Conservation (phyloP, 1,284 basidiomycete species). For the Porphyrellus sp. region DNA sequence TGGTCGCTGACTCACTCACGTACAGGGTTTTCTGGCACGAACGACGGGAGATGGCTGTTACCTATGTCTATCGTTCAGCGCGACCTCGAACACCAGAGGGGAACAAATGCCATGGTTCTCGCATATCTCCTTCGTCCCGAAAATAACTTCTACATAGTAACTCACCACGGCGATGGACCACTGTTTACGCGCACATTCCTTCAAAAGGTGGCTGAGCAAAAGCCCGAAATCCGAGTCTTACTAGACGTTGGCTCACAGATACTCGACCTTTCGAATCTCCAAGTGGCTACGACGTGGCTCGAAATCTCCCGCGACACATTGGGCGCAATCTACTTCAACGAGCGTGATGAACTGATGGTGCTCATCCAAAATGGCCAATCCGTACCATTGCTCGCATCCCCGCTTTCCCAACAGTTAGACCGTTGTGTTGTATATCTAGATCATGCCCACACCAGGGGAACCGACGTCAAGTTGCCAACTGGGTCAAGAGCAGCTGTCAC, state of each 20-base stretch:
- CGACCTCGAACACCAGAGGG: background rate
- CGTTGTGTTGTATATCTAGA: background rate
- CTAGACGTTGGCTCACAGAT: background rate
- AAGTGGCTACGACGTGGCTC: background rate
- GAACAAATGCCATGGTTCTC: background rate
- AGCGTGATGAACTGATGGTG: background rate
- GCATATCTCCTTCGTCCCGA: background rate
- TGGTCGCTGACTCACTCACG: too few species aligned
- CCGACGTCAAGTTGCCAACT: background rate
- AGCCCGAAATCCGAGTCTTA: background rate
- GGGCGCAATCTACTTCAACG: background rate
- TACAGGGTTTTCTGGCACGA: background rate
- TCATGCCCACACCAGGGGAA: background rate
- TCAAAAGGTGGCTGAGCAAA: background rate
- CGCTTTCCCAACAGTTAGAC: background rate
- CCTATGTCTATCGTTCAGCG: background rate
- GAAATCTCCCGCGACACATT: background rate
- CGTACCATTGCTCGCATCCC: background rate
- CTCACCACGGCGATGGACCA: background rate
- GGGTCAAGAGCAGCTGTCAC: background rate
- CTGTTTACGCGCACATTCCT: background rate
- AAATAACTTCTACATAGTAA: background rate
- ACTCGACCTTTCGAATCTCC: background rate
- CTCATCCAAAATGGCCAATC: background rate
- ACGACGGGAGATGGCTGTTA: background rate